phyloP scores from a whole-genome alignment of 805 yeast genomes.

The Saturnispora halmiae region DNA sequence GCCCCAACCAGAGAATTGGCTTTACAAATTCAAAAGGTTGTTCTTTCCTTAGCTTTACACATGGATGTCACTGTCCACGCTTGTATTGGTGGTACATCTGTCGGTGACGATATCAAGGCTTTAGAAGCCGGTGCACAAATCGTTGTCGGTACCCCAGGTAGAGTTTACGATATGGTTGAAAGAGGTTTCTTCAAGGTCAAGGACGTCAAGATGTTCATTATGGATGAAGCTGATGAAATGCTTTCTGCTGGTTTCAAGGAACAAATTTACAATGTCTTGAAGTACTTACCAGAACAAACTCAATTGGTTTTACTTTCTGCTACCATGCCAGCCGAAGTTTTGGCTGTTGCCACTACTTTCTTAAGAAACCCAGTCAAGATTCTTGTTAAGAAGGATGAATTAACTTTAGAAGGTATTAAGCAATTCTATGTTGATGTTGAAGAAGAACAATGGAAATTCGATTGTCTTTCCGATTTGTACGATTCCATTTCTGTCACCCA shows the following conservation, averaged over 20 bases:
- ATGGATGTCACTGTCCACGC: conserved; percentile 91
- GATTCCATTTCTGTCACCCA: conserved; percentile 94
- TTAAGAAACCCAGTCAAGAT: conserved; percentile 93
- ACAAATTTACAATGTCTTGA: conserved; percentile 90
- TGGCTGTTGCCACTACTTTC: conserved; percentile 84
- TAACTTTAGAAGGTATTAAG: conserved; percentile 90
- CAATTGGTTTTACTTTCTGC: conserved; percentile 95
- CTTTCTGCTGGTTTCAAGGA: conserved; percentile 88
- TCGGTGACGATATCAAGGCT: conserved; percentile 80
- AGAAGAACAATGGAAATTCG: conserved; percentile 90
- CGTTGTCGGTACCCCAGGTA: conserved; percentile 97
- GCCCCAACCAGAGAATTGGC: conserved; percentile 99
- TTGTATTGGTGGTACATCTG: conserved; percentile 93
- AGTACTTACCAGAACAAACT: conserved; percentile 75
- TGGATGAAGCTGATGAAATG: conserved; percentile 98
- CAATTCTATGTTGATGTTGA: conserved; percentile 89
- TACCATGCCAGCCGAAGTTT: conserved; percentile 87
- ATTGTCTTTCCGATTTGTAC: conserved; percentile 87
- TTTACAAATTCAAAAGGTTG: conserved; percentile 89
- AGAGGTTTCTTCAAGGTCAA: conserved; percentile 77
- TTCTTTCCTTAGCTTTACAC: conserved; percentile 80
- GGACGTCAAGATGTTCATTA: conserved; percentile 83
- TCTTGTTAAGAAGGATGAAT: conserved; percentile 89
- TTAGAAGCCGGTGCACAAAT: conserved; percentile 82
- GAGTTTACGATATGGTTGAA: conserved; percentile 93